Evolutionary conservation across 2,329 filamentous ascomycete species (phyloP).

Genomic region (Penicillium sumatraense): DNA sequence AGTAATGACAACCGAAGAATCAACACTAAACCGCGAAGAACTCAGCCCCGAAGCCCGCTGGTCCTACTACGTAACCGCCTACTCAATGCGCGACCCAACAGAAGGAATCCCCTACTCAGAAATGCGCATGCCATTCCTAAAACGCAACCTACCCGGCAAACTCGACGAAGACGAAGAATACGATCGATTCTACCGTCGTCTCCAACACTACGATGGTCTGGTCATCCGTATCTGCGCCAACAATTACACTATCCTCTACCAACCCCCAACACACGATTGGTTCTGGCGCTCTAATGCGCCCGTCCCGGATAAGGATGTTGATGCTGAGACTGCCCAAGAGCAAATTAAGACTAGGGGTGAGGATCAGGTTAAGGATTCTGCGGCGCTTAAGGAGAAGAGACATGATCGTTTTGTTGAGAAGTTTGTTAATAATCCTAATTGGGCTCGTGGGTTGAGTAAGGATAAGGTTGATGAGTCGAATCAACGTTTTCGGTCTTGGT

Average conservation of each 20-base stretch:
- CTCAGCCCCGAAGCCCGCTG: conserved; percentile 68
- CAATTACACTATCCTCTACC: conserved; percentile 79
- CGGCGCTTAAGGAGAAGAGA: conserved; percentile 46
- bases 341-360: conserved; percentile 33
- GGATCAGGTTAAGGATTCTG: conserved; percentile 40
- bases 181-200: conserved; percentile 57
- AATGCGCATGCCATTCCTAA: conserved; percentile 70
- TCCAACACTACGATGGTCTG: conserved; percentile 69
- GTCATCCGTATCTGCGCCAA: conserved; percentile 76
- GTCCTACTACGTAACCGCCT: conserved; percentile 96
- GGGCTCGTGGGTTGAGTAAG: conserved; percentile 55
- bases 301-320: conserved; percentile 21
- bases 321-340: conserved; percentile 15
- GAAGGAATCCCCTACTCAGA: conserved; percentile 72
- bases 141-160: conserved; percentile 69
- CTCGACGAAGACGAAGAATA: conserved; percentile 66
- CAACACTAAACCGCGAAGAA: conserved; percentile 74
- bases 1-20: conserved; percentile 86
- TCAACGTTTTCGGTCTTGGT: conserved; percentile 53
- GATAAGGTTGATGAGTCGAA: conserved; percentile 55
- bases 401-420: conserved; percentile 56
- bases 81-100: conserved; percentile 84
- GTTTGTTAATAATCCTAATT: conserved; percentile 57
- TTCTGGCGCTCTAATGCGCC: conserved; percentile 59
- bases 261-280: conserved; percentile 71